Base-by-base conservation (phyloP, 176 grass and related monocot genomes). In the Ampelocalamus luodianensis region DNA sequence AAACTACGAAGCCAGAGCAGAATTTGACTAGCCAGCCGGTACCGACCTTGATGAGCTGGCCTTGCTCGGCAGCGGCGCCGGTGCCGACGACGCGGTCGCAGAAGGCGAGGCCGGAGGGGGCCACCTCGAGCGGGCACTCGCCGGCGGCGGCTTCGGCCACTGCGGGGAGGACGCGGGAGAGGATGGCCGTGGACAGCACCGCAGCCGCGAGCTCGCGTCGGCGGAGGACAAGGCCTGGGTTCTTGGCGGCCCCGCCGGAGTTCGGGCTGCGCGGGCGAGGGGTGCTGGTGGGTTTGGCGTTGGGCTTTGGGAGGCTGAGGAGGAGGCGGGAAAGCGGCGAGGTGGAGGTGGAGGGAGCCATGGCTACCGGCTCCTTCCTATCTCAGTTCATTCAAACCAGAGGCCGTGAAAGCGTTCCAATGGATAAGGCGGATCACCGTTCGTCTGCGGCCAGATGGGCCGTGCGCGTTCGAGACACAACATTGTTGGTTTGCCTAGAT, bases 21-120 rank as follows among this genome's bases (percentile, higher is more conserved):
- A 45, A 23, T 45, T 43, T 24, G 5, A 7, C 43, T 46, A 3
- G 70, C 44, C 43, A 6, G 43, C 13, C 1, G 17, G 12, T 4
- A 39, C 78, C 45, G 18, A 92, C 93, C 91, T 78, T 92, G 89
- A 98, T 95, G 85, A 98, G 93, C 78, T 94, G 89, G 14, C 93
- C 93, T 39, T 95, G 68, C 69, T 83, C 70, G 34, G 91, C 83
- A 23, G 74, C 83, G 15, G 77, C 85, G 46, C 96, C 93, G 40
- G 83, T 87, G 71, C 93, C 93, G n/a, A 95, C 59, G 17, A 91
- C 81, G 24, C 78, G 82, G 67, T 98, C 96, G 76, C 91, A 98
- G 93, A 94, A 98, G 61, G 71, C 91, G 77, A 98, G 89, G 12
- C 93, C 90, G 10, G 74, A 90, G 10, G 91, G 88, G 4, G 91